Evolutionary conservation across 805 yeast species (phyloP).

Genomic region (Clavispora phyllophila): DNA sequence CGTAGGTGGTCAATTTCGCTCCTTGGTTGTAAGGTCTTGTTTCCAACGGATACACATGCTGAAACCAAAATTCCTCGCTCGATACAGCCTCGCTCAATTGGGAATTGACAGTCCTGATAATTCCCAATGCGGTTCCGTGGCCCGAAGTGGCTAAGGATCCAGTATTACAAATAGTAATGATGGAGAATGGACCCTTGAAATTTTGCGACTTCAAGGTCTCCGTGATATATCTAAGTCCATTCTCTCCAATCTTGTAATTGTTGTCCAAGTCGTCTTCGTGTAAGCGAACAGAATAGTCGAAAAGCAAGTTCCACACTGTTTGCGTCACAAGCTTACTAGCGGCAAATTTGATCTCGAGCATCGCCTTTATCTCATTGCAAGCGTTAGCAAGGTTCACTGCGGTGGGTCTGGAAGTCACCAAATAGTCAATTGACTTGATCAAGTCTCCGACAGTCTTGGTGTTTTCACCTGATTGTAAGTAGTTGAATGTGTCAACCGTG

Average conservation of each 20-base stretch:
- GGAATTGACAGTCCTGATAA: constrained; percentile 66
- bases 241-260: constrained; percentile 70
- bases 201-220: constrained; percentile 41
- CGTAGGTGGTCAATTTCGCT: constrained; percentile 87
- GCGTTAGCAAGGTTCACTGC: constrained; percentile 91
- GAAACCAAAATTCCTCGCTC: constrained; percentile 42
- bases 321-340: constrained; percentile 13
- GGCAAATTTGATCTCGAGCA: constrained; percentile 17
- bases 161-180: constrained; percentile 90
- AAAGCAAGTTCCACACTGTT: constrained; percentile 28
- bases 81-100: constrained; percentile 28
- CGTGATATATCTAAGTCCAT: constrained; percentile 70
- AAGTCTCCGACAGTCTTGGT: constrained; percentile 30
- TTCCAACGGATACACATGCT: constrained; percentile 81
- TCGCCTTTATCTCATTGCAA: constrained; percentile 43
- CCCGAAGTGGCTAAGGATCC: constrained; percentile 98
- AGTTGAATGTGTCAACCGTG: constrained; percentile 57
- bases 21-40: constrained; percentile 98
- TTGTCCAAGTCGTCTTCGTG: constrained; percentile 75
- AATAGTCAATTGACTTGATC: constrained; percentile 49
- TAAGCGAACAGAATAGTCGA: constrained; percentile 46
- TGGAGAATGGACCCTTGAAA: constrained; percentile 65
- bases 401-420: constrained; percentile 83
- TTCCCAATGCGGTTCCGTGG: constrained; percentile 94
- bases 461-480: constrained; percentile 15